Conservation (phyloP, 306 rosid genomes). For the Corylus heterophylla region DNA sequence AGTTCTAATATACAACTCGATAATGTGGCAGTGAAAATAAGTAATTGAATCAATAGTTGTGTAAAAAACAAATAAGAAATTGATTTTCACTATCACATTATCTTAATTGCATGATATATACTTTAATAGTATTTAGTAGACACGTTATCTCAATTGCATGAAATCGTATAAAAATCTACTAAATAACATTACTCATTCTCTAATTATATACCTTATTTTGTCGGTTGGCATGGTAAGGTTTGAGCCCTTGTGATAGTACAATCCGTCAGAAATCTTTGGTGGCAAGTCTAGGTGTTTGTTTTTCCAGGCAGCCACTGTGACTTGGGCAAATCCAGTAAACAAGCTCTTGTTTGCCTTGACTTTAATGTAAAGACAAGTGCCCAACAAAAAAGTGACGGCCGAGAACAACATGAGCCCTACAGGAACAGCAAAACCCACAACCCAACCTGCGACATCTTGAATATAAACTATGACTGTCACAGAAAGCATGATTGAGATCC, state of each 20-base stretch:
- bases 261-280: conserved; percentile 34
- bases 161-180: too few species aligned
- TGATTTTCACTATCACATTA: too few species aligned
- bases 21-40: too few species aligned
- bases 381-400: conserved; percentile 54
- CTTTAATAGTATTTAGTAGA: too few species aligned
- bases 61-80: too few species aligned
- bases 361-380: conserved; percentile 51
- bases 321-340: conserved; percentile 55
- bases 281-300: conserved; percentile 54
- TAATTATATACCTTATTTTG: conserved; percentile 48
- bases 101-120: too few species aligned
- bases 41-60: too few species aligned
- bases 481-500: conserved; percentile 53
- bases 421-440: conserved; percentile 67
- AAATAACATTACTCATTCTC: too few species aligned
- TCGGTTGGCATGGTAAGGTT: conserved; percentile 58
- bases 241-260: conserved; percentile 57
- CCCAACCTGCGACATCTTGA: conserved; percentile 63
- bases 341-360: conserved; percentile 52
- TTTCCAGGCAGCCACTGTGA: conserved; percentile 59
- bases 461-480: conserved; percentile 58
- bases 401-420: conserved; percentile 68
- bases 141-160: too few species aligned
- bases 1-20: too few species aligned